These are phyloP conservation scores for Heliosperma pusillum DNA, from an alignment of 148 eudicot genomes.

Conservation along the genomic window DNA sequence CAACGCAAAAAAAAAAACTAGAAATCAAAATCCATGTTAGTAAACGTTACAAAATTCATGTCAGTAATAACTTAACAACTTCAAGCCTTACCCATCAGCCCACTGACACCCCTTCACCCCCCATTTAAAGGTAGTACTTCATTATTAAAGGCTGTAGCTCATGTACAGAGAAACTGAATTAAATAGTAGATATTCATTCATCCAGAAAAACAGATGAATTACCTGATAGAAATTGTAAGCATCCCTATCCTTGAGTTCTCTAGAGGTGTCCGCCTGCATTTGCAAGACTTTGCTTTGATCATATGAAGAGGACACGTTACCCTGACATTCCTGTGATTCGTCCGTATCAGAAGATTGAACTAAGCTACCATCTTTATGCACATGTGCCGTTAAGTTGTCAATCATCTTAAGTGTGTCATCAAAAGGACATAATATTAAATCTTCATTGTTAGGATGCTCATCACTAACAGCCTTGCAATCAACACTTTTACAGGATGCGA, in stretches of 20 bases:
- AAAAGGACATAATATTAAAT: slow-evolving; percentile 23
- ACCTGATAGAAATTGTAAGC: slow-evolving; percentile 93
- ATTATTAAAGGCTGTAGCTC: background rate
- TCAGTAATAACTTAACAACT: background rate
- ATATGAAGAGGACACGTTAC: slow-evolving; percentile 38
- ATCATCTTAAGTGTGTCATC: slow-evolving; percentile 27
- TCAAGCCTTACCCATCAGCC: background rate
- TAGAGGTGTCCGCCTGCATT: slow-evolving; percentile 27
- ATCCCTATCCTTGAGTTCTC: slow-evolving; percentile 49
- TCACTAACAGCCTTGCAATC: slow-evolving; percentile 23
- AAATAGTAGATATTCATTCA: background rate
- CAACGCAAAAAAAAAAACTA: background rate
- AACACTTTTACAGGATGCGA: slow-evolving; percentile 19
- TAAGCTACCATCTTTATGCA: slow-evolving; percentile 27
- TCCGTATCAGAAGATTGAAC: slow-evolving; percentile 43
- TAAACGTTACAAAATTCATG: background rate
- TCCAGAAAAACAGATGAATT: slow-evolving; percentile 1
- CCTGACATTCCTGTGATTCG: slow-evolving; percentile 43
- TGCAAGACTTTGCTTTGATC: slow-evolving; percentile 45
- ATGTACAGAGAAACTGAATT: background rate
- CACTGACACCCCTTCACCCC: background rate
- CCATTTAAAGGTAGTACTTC: background rate
- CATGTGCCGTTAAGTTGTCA: slow-evolving; percentile 25
- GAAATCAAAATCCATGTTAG: background rate
- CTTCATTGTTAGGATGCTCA: slow-evolving; percentile 14